A percentile compares a stretch with the other conserved stretches of the same genome.
Evolutionary conservation across 2,329 filamentous ascomycete genomes (phyloP).

Genomic region (Penicillium paneum): DNA sequence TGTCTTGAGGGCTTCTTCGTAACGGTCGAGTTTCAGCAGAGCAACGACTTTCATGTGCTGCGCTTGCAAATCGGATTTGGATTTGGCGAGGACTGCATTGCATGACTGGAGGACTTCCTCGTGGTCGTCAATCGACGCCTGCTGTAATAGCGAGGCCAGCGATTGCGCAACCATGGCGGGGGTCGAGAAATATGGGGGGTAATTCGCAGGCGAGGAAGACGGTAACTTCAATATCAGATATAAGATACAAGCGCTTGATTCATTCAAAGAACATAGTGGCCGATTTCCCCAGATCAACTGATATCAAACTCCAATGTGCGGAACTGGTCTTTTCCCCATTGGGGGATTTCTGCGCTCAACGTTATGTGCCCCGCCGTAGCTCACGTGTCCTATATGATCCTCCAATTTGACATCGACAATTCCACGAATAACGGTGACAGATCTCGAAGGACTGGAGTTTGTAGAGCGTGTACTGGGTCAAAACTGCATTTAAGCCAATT

Average conservation of each 20-base stretch:
- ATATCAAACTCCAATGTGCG: conserved; percentile 23
- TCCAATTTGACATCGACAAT: not conserved
- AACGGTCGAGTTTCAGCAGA: conserved; percentile 61
- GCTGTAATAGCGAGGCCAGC: conserved; percentile 56
- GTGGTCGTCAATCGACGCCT: conserved; percentile 59
- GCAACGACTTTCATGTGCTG: conserved; percentile 60
- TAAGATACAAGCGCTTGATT: not conserved
- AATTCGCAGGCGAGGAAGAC: not conserved
- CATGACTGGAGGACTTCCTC: conserved; percentile 59
- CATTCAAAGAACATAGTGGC: conserved; percentile 6
- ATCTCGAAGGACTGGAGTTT: not conserved
- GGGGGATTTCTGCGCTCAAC: conserved; percentile 10
- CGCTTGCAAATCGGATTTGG: conserved; percentile 55
- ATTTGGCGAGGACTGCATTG: conserved; percentile 55
- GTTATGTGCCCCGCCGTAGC: conserved; percentile 18
- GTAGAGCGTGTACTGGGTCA: not conserved
- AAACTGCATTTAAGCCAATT: not conserved
- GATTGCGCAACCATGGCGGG: conserved; percentile 45
- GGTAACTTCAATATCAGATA: not conserved
- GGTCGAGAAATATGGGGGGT: not conserved
- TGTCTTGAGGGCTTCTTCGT: conserved; percentile 56
- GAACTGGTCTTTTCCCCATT: conserved; percentile 23
- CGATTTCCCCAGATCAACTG: conserved; percentile 10
- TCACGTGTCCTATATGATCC: conserved; percentile 13
- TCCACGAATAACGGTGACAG: not conserved